Percentiles rank a stretch among this genome's conserved stretches.
Conservation (phyloP, 257 asterid genomes). For the Nicotiana undulata region DNA sequence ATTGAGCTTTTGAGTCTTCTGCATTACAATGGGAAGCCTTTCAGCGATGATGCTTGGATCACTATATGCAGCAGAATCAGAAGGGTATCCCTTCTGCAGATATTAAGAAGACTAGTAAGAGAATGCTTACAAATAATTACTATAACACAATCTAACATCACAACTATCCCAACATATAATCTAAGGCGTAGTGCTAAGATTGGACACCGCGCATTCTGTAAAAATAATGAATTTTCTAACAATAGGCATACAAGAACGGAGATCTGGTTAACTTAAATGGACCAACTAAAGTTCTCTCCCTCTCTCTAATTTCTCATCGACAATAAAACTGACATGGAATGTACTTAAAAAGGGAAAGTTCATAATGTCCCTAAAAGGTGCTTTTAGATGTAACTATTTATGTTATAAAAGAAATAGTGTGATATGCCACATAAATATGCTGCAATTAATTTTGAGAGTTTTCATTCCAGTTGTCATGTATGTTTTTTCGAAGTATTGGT, state of each 20-base stretch:
- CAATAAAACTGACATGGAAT: neutral
- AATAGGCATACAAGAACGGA: neutral
- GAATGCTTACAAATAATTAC: neutral
- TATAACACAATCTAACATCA: neutral
- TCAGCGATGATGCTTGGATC: slow-evolving; percentile 78
- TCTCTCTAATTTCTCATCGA: neutral
- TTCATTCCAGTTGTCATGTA: neutral
- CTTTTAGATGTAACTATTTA: neutral
- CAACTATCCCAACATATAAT: neutral
- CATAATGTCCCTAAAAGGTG: neutral
- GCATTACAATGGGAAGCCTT: slow-evolving; percentile 73
- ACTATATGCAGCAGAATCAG: slow-evolving; percentile 74
- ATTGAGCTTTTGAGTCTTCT: slow-evolving; percentile 68
- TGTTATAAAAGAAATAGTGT: neutral
- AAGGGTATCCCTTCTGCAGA: slow-evolving; percentile 86
- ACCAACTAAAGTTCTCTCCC: neutral
- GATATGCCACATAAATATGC: neutral
- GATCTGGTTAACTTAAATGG: neutral
- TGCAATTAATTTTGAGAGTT: neutral
- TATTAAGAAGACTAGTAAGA: slow-evolving; percentile 5
- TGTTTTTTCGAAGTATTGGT: neutral
- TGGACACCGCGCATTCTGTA: neutral
- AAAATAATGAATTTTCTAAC: neutral
- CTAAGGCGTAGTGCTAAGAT: neutral
- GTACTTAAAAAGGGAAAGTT: neutral